These are phyloP conservation scores for Tylopilus sp. DNA, from an alignment of 1,284 basidiomycete genomes.

Conservation along the genomic window DNA sequence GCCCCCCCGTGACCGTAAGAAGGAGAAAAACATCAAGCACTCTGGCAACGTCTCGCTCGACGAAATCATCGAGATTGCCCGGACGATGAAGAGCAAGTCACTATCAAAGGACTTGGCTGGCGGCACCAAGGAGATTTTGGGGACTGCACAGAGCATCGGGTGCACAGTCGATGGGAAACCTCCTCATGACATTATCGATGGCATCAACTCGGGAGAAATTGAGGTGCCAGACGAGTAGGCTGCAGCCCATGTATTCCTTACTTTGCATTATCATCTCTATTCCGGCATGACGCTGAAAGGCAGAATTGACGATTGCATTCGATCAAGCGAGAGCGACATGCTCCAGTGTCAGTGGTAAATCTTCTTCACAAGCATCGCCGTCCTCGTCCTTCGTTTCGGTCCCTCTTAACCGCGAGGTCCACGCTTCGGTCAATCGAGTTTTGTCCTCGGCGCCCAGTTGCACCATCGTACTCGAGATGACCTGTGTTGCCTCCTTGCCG, in stretches of 20 bases:
- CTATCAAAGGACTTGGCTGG: constrained; percentile 90
- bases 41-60: constrained; percentile 93
- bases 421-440: constrained; percentile 30
- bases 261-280: constrained; percentile 14
- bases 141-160: constrained; percentile 91
- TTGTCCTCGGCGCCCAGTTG: constrained; percentile 24
- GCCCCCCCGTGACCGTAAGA: constrained; percentile 99
- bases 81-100: constrained; percentile 96
- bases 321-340: background rate
- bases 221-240: constrained; percentile 92
- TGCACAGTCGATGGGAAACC: constrained; percentile 96
- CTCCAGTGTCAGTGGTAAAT: constrained; percentile 20
- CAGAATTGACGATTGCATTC: background rate
- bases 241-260: constrained; percentile 24
- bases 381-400: constrained; percentile 25
- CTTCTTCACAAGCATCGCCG: constrained; percentile 19
- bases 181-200: constrained; percentile 95
- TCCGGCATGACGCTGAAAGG: constrained; percentile 2
- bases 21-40: constrained; percentile 99
- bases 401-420: constrained; percentile 30
- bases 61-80: constrained; percentile 93
- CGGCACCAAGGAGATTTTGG: constrained; percentile 92
- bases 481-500: constrained; percentile 37
- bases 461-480: constrained; percentile 34
- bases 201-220: constrained; percentile 92